Evolutionary conservation across 768 basidiomycete species (phyloP), one percentile per base, ranked within the genome.

Genomic region (Mycena epipterygia): DNA sequence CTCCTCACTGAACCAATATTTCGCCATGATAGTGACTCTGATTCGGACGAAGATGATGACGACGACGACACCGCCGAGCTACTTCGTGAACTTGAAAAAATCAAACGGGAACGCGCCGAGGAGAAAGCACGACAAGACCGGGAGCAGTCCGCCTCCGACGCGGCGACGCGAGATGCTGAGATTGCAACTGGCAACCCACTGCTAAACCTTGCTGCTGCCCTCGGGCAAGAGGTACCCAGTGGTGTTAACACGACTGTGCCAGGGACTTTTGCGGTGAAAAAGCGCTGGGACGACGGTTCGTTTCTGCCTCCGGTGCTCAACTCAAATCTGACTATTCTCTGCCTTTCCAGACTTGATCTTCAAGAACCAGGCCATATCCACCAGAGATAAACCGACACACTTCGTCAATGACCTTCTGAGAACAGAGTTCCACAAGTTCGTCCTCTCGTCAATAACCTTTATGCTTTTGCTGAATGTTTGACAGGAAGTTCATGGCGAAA

Each of bases 331-430:
- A 65, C 53, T 27, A 55, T 56, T 49, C 57, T 44, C 32, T 39
- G 67, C 72, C 57, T 27, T 72, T 77, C 35, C 76, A 96, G 96
- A 99, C 81, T 85, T 98, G 62, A 96, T 99, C 77, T 99, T 99
- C 90, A 99, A 98, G 85, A 98, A 99, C 80, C 98, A 99, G 81
- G 95, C 98, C 0, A 91, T 91, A 81, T 89, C 86, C 35, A 79
- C 86, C 53, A 87, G 84, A 66, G 88, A 91, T 62, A 91, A 91
- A 78, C 86, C 88, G 75, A 91, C 92, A 16, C 91, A 93, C 66
- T 99, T 99, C 77, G 96, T 99, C 71, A 99, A 99, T 78, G 98
- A 99, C 81, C 85, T 98, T 57, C 81, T 99, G 69, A 88, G 97
- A 79, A 97, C 96, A 59, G 94, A 96, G 77, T 97, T 97, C 79